phyloP scores from a whole-genome alignment of 805 yeast species.

The Ogataea neopini region DNA sequence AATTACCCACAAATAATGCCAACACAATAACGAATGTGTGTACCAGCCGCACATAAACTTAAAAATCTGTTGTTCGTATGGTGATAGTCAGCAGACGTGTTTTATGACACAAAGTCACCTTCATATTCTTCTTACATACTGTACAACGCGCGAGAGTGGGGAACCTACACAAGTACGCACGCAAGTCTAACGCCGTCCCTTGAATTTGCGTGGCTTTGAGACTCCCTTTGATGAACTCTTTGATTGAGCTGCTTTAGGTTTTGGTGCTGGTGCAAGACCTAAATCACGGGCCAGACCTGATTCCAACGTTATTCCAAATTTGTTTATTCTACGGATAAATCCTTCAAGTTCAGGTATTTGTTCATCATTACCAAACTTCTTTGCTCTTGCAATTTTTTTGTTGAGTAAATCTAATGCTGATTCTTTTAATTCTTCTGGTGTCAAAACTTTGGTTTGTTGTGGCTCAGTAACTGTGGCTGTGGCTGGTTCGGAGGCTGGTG shows the following conservation, averaged over 20 bases:
- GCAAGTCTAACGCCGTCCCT: conserved; percentile 2
- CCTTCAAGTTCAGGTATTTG: conserved; percentile 53
- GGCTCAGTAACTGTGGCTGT: conserved; percentile 19
- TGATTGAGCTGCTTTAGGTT: conserved; percentile 1
- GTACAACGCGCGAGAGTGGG: conserved; percentile 1
- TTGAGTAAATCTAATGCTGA: conserved; percentile 66
- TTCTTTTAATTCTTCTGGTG: conserved; percentile 71
- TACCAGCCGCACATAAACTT: background rate
- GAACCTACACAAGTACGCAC: background rate
- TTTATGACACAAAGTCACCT: conserved; percentile 3
- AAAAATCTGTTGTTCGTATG: no score
- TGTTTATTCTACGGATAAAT: conserved; percentile 69
- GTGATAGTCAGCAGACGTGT: conserved; percentile 1
- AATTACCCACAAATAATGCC: background rate
- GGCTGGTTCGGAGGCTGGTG: conserved; percentile 20
- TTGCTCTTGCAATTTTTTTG: conserved; percentile 69
- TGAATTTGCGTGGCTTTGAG: conserved; percentile 2
- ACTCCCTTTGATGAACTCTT: conserved; percentile 2
- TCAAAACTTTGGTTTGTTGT: conserved; percentile 34
- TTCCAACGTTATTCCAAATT: conserved; percentile 76
- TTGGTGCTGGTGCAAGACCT: conserved; percentile 45
- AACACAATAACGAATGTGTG: background rate
- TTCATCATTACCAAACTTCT: conserved; percentile 72
- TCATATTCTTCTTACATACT: background rate
- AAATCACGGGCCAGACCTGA: conserved; percentile 68